phyloP scores from a whole-genome alignment of 768 basidiomycete species.

The Agaricus blazei region DNA sequence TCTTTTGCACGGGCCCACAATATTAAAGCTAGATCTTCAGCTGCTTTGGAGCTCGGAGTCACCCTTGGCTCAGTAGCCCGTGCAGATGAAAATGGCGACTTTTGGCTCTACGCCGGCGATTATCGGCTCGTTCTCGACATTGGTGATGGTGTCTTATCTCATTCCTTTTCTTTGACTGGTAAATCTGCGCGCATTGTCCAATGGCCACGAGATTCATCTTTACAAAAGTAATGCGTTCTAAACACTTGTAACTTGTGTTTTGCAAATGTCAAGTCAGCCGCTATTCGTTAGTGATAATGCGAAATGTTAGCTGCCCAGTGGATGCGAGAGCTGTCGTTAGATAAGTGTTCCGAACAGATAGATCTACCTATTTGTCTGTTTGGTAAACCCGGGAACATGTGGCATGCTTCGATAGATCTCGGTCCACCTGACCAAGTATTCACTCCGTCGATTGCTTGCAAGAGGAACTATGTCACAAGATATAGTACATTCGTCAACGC shows the following conservation, averaged over 20 bases:
- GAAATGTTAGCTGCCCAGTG: too few relatives aligned
- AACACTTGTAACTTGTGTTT: neutral
- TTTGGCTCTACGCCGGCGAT: constrained; percentile 39
- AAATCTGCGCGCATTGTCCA: constrained; percentile 30
- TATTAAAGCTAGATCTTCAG: constrained; percentile 21
- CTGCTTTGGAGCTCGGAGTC: constrained; percentile 31
- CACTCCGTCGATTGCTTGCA: too few relatives aligned
- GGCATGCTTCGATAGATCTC: too few relatives aligned
- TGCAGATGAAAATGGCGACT: constrained; percentile 39
- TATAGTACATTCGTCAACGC: too few relatives aligned
- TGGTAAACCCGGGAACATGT: too few relatives aligned
- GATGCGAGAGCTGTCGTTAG: too few relatives aligned
- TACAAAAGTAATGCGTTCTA: neutral
- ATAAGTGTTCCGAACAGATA: too few relatives aligned
- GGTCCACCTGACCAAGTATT: too few relatives aligned
- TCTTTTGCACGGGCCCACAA: constrained; percentile 37
- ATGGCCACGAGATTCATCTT: constrained; percentile 29
- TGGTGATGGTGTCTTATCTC: constrained; percentile 28
- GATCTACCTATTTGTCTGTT: too few relatives aligned
- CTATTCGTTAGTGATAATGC: too few relatives aligned
- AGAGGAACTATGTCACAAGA: too few relatives aligned
- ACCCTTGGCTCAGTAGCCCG: constrained; percentile 46
- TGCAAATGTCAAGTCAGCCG: neutral
- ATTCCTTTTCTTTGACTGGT: constrained; percentile 40
- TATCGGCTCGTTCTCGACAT: constrained; percentile 42